These are phyloP conservation scores for Pythium aristosporum DNA, from an alignment of 352 stramenopile species.

Conservation along the genomic window DNA sequence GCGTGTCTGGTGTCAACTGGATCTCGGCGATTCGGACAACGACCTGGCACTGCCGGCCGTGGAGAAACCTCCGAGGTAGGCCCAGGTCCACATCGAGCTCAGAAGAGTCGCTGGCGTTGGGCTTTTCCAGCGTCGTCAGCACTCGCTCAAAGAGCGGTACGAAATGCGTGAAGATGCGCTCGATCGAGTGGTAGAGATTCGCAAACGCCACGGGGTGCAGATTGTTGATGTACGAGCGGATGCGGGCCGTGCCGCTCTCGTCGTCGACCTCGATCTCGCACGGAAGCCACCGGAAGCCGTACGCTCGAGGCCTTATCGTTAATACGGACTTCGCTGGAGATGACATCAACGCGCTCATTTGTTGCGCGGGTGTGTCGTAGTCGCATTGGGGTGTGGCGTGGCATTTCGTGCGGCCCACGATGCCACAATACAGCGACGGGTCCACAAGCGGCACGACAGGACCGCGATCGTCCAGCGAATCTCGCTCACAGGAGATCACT, in stretches of 20 bases:
- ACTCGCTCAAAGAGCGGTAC: constrained; percentile 32
- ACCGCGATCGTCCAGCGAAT: neutral
- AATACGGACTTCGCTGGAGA: neutral
- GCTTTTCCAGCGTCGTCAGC: constrained; percentile 15
- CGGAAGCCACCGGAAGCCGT: neutral
- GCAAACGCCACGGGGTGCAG: constrained; percentile 24
- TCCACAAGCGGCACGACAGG: neutral
- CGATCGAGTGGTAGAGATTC: constrained; percentile 26
- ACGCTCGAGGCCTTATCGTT: neutral
- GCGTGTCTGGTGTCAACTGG: constrained; percentile 29
- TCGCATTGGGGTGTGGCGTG: neutral
- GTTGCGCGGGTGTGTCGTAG: neutral
- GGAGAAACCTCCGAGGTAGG: constrained; percentile 10
- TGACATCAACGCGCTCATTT: neutral
- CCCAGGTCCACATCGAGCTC: neutral
- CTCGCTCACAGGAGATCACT: neutral
- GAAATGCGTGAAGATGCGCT: constrained; percentile 22
- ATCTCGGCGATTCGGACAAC: constrained; percentile 35
- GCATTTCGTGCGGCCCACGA: neutral
- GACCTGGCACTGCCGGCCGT: constrained; percentile 27
- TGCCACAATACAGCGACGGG: neutral
- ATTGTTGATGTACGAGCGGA: constrained; percentile 39
- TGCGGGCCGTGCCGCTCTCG: neutral
- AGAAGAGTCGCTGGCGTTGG: neutral
- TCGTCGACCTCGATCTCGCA: neutral